phyloP scores from a whole-genome alignment of 495 filamentous ascomycete genomes.

The Penicillium turbatum region DNA sequence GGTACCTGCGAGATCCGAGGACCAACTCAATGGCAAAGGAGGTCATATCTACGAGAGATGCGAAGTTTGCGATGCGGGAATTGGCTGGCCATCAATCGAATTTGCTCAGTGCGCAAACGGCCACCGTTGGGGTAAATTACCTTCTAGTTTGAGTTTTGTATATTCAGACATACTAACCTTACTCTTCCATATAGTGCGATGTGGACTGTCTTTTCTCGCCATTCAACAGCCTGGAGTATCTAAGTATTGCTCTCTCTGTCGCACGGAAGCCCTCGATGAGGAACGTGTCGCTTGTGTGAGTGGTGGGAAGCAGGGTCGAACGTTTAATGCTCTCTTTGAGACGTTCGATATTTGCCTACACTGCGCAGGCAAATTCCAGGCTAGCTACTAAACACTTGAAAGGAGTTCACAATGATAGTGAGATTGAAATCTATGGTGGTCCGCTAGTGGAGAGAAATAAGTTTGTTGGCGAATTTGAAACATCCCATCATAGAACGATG shows the following conservation, averaged over 20 bases:
- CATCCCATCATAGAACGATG: neutral
- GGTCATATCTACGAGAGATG: slow-evolving; percentile 41
- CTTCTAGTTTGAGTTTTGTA: neutral
- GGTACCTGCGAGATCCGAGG: slow-evolving; percentile 24
- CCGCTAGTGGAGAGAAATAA: neutral
- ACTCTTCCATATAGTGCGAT: slow-evolving; percentile 41
- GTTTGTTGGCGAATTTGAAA: neutral
- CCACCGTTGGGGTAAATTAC: slow-evolving; percentile 45
- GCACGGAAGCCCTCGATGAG: slow-evolving; percentile 46
- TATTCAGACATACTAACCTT: neutral
- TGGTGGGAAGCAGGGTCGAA: slow-evolving; percentile 15
- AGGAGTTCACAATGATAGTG: neutral
- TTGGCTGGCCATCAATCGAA: slow-evolving; percentile 34
- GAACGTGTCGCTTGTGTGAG: slow-evolving; percentile 23
- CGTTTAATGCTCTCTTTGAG: slow-evolving; percentile 34
- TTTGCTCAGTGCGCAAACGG: slow-evolving; percentile 45
- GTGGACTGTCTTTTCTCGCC: slow-evolving; percentile 49
- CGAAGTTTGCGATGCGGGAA: slow-evolving; percentile 42
- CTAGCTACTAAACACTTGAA: slow-evolving; percentile 5
- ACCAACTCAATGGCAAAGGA: slow-evolving; percentile 22
- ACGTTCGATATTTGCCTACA: slow-evolving; percentile 53
- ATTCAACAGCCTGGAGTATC: slow-evolving; percentile 53
- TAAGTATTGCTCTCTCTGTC: slow-evolving; percentile 51
- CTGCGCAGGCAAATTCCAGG: slow-evolving; percentile 49
- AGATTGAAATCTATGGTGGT: neutral